Percentiles rank a stretch among this genome's conserved stretches.
Evolutionary conservation across 148 eudicot genomes (phyloP).

Genomic region (Chenopodium album): DNA sequence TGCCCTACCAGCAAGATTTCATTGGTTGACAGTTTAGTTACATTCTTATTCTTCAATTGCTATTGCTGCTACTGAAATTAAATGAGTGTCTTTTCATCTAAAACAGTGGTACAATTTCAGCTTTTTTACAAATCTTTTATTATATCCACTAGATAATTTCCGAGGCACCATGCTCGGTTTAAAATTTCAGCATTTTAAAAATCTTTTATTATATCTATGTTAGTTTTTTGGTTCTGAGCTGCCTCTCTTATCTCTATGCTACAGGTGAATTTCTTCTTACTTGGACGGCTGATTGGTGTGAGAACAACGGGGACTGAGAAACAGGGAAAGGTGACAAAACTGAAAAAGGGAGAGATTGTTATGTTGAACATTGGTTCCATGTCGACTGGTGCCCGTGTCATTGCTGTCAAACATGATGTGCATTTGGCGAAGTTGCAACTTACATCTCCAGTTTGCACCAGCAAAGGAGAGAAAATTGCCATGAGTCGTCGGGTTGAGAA

Average conservation of each 20-base stretch:
- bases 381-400: conserved; percentile 91
- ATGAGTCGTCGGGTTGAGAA: conserved; percentile 88
- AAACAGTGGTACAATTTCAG: not conserved
- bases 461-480: conserved; percentile 87
- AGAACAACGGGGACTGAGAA: conserved; percentile 88
- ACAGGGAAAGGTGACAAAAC: conserved; percentile 87
- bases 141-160: too few species aligned
- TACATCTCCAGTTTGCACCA: conserved; percentile 93
- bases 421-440: conserved; percentile 76
- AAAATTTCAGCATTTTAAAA: too few species aligned
- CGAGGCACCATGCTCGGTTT: too few species aligned
- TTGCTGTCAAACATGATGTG: conserved; percentile 73
- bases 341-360: conserved; percentile 76
- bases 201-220: too few species aligned
- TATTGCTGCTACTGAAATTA: too few species aligned
- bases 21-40: too few species aligned
- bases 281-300: conserved; percentile 84
- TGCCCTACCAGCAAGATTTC: too few species aligned
- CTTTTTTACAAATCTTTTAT: too few species aligned
- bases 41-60: too few species aligned
- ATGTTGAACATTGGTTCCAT: conserved; percentile 99
- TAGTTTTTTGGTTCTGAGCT: not conserved
- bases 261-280: conserved; percentile 93
- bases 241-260: not conserved
- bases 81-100: too few species aligned